Conservation (phyloP, 1,284 basidiomycete genomes). For the Ganoderma leucocontextum region DNA sequence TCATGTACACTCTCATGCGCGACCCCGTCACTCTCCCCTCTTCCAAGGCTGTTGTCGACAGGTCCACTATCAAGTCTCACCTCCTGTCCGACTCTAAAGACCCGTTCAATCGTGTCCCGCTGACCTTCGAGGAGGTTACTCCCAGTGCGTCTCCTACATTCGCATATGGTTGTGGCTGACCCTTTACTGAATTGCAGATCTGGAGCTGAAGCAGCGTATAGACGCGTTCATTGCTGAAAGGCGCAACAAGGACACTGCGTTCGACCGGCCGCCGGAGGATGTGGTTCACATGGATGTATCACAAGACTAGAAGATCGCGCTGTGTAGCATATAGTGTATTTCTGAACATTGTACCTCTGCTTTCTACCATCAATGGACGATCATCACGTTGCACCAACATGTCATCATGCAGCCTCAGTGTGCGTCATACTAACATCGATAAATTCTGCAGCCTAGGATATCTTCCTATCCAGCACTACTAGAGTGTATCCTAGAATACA, state of each 20-base stretch:
- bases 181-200: slow-evolving; percentile 47
- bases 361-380: slow-evolving; percentile 7
- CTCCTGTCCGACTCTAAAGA: slow-evolving; percentile 91
- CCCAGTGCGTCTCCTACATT: slow-evolving; percentile 59
- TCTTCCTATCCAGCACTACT: not conserved
- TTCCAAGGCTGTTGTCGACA: slow-evolving; percentile 85
- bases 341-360: slow-evolving; percentile 15
- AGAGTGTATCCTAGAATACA: slow-evolving; percentile 65
- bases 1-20: slow-evolving; percentile 95
- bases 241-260: slow-evolving; percentile 46
- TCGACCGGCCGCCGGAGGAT: slow-evolving; percentile 41
- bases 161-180: not conserved
- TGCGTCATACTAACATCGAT: not conserved
- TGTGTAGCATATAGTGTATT: slow-evolving; percentile 34
- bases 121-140: slow-evolving; percentile 82
- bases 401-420: not conserved
- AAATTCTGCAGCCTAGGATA: not conserved
- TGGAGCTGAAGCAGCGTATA: slow-evolving; percentile 69
- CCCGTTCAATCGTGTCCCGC: slow-evolving; percentile 88
- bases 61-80: slow-evolving; percentile 95
- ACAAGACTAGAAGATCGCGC: slow-evolving; percentile 22
- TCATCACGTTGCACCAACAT: not conserved
- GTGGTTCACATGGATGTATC: slow-evolving; percentile 47
- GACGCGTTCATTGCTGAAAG: slow-evolving; percentile 66
- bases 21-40: slow-evolving; percentile 94